Evolutionary conservation across 768 basidiomycete genomes (phyloP).

Genomic region (Termitomyces bulborhizus): DNA sequence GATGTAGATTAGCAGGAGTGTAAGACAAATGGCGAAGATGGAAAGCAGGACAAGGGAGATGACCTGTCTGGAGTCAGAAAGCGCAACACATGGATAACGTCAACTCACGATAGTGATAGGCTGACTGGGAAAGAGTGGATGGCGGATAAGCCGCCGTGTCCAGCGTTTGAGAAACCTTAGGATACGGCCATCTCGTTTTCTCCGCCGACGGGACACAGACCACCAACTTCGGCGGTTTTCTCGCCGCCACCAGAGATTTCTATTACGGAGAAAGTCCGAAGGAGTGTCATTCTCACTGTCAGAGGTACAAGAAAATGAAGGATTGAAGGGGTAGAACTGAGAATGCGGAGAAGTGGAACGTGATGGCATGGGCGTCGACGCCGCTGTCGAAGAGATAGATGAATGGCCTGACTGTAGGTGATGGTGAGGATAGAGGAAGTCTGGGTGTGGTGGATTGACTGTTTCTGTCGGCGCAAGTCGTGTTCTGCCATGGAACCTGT

Average conservation of each 20-base stretch:
- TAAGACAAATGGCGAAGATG: conserved; percentile 76
- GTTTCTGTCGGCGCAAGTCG: conserved; percentile 12
- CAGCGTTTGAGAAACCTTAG: conserved; percentile 49
- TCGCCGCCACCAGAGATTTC: conserved; percentile 34
- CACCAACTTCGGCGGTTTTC: conserved; percentile 55
- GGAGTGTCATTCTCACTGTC: conserved; percentile 59
- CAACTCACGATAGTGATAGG: conserved; percentile 71
- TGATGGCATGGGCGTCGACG: conserved; percentile 54
- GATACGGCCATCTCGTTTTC: conserved; percentile 41
- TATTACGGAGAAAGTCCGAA: conserved; percentile 37
- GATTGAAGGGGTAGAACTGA: conserved; percentile 41
- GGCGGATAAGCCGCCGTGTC: conserved; percentile 51
- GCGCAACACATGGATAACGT: background rate
- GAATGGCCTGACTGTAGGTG: conserved; percentile 29
- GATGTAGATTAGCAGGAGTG: conserved; percentile 84
- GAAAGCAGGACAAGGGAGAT: conserved; percentile 72
- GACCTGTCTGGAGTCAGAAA: conserved; percentile 33
- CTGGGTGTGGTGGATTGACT: conserved; percentile 16
- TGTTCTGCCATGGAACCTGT: conserved; percentile 20
- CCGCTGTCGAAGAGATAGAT: conserved; percentile 34
- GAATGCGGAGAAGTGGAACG: conserved; percentile 56
- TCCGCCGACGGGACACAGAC: conserved; percentile 43
- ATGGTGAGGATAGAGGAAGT: conserved; percentile 30
- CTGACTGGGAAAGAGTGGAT: conserved; percentile 74
- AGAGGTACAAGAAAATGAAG: conserved; percentile 48